These are phyloP conservation scores for Pseudocercospora crystallina DNA, from an alignment of 2,329 filamentous ascomycete genomes.

Conservation along the genomic window DNA sequence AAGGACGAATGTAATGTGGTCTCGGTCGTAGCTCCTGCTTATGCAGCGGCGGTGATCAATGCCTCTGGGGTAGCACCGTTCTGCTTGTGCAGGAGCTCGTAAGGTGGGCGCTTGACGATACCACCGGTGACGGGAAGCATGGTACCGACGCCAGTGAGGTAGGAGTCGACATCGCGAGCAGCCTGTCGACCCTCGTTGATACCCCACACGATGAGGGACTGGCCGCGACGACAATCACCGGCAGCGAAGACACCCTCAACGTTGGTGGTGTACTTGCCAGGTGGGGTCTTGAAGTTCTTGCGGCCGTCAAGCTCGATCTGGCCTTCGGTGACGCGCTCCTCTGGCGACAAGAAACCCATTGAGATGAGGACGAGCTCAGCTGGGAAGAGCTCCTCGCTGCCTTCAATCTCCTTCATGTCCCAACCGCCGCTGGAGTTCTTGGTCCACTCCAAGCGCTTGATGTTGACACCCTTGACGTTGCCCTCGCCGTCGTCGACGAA, in stretches of 20 bases:
- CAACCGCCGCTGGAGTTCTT: slow-evolving; percentile 85
- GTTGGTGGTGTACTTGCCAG: slow-evolving; percentile 86
- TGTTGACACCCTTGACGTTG: slow-evolving; percentile 93
- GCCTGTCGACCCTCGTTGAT: slow-evolving; percentile 96
- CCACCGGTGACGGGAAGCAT: slow-evolving; percentile 86
- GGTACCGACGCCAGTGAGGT: slow-evolving; percentile 72
- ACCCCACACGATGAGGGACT: slow-evolving; percentile 96
- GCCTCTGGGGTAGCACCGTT: slow-evolving; percentile 40
- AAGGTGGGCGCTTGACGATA: slow-evolving; percentile 80
- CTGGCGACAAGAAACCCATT: slow-evolving; percentile 95
- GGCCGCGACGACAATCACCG: slow-evolving; percentile 90
- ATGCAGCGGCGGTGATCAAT: slow-evolving; percentile 31
- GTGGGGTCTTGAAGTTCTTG: slow-evolving; percentile 93
- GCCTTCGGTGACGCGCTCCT: slow-evolving; percentile 83
- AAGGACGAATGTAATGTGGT: neutral
- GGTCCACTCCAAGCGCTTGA: slow-evolving; percentile 92
- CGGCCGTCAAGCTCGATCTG: slow-evolving; percentile 85
- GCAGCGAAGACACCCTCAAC: slow-evolving; percentile 87
- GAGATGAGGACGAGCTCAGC: slow-evolving; percentile 91
- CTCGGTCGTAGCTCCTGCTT: neutral
- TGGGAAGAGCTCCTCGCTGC: slow-evolving; percentile 92
- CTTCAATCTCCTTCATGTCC: slow-evolving; percentile 98
- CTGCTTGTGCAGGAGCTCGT: slow-evolving; percentile 60
- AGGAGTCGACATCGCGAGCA: slow-evolving; percentile 87
- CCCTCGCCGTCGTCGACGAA: slow-evolving; percentile 88